A percentile compares a stretch with the other conserved stretches of the same genome.
Conservation (phyloP, 192 early-diverging fungal species). For the Entrophospora sp. region DNA sequence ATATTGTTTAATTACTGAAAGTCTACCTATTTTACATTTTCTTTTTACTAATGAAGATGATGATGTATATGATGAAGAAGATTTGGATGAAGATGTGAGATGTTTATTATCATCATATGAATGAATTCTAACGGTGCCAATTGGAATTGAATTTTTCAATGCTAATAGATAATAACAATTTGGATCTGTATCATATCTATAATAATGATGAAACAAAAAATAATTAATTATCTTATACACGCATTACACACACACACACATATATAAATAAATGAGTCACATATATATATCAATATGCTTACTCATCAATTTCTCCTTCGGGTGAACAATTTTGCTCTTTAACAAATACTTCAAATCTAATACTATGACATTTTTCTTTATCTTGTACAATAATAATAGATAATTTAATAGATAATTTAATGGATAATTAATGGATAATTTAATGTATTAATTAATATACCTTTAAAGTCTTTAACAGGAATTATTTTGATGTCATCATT, state of each 20-base stretch:
- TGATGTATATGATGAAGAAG: too few species aligned
- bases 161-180: not conserved
- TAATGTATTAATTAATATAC: too few species aligned
- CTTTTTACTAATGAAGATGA: too few species aligned
- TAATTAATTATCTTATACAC: not conserved
- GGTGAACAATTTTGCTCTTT: not conserved
- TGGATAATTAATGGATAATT: too few species aligned
- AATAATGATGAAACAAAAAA: not conserved
- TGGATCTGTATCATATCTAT: not conserved
- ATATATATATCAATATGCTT: not conserved
- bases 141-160: not conserved
- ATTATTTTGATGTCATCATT: too few species aligned
- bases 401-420: too few species aligned
- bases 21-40: not conserved
- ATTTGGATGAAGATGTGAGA: too few species aligned
- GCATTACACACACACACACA: not conserved
- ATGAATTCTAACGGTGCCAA: slow-evolving; percentile 7
- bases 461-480: too few species aligned
- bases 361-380: not conserved
- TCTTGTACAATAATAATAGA: too few species aligned
- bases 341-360: slow-evolving; percentile 13
- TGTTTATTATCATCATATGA: not conserved
- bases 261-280: too few species aligned
- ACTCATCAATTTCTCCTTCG: slow-evolving; percentile 9
- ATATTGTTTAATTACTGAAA: not conserved